A percentile compares a stretch with the other conserved stretches of the same genome.
phyloP scores from a whole-genome alignment of 2,329 filamentous ascomycete genomes.

The Akanthomyces uredinophilus region DNA sequence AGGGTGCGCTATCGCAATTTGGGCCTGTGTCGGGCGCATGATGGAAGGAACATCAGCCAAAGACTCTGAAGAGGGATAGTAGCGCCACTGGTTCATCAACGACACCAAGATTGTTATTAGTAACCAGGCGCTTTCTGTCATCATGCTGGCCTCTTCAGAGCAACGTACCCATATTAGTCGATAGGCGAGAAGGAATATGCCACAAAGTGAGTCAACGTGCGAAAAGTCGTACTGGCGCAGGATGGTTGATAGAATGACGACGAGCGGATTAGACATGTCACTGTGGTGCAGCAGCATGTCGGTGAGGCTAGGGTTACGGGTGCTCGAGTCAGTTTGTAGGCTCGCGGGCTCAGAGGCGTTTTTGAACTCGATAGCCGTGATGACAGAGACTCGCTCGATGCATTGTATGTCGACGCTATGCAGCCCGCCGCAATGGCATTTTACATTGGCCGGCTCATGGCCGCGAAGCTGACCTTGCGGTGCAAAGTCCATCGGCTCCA shows the following conservation, averaged over 20 bases:
- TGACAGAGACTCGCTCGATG: constrained; percentile 22
- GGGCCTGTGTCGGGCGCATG: constrained; percentile 14
- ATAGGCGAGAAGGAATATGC: constrained; percentile 23
- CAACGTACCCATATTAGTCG: constrained; percentile 21
- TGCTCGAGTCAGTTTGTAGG: constrained; percentile 16
- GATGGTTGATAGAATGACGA: constrained; percentile 20
- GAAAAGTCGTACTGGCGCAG: constrained; percentile 21
- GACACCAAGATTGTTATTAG: too few species aligned
- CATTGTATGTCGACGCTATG: constrained; percentile 21
- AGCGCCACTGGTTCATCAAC: constrained; percentile 16
- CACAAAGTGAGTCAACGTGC: constrained; percentile 22
- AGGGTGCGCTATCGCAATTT: constrained; percentile 13
- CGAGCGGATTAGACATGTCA: constrained; percentile 20
- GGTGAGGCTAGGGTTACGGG: constrained; percentile 21
- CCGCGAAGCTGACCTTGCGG: not conserved
- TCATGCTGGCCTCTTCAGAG: not conserved
- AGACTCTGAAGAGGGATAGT: constrained; percentile 10
- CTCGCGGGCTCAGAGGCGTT: constrained; percentile 20
- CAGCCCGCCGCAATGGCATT: constrained; percentile 24
- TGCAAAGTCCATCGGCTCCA: not conserved
- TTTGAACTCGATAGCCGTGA: constrained; percentile 23
- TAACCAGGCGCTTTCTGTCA: too few species aligned
- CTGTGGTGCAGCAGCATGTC: constrained; percentile 22
- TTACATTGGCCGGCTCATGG: constrained; percentile 14
- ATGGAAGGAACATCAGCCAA: constrained; percentile 14